phyloP scores from a whole-genome alignment of 345 rosid genomes.

The Bretschneidera sinensis region DNA sequence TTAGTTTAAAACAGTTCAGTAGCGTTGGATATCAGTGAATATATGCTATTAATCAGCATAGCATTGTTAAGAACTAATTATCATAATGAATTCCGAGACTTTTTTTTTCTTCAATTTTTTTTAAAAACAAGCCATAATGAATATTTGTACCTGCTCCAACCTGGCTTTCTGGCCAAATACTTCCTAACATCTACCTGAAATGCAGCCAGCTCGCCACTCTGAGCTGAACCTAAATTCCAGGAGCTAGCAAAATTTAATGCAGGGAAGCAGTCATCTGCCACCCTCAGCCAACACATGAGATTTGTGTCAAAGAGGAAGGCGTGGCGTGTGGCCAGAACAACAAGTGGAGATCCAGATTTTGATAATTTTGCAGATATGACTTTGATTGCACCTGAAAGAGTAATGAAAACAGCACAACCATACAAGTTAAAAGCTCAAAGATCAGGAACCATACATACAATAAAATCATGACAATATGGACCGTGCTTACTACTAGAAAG shows the following conservation, averaged over 20 bases:
- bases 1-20: too few species aligned
- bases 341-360: constrained; percentile 90
- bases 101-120: too few species aligned
- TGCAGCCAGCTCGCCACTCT: constrained; percentile 89
- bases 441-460: constrained; percentile 4
- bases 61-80: too few species aligned
- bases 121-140: constrained; percentile 14
- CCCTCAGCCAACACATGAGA: constrained; percentile 97
- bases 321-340: constrained; percentile 91
- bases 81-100: too few species aligned
- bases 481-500: background rate
- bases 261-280: constrained; percentile 98
- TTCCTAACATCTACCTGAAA: constrained; percentile 93
- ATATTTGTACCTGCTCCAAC: constrained; percentile 90
- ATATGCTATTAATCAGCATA: too few species aligned
- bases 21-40: too few species aligned
- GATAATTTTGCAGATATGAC: constrained; percentile 91
- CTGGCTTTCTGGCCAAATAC: constrained; percentile 94
- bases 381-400: constrained; percentile 65
- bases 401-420: background rate
- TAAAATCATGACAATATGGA: background rate
- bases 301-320: constrained; percentile 85
- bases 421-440: background rate
- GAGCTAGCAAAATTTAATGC: constrained; percentile 94
- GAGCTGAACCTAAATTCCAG: constrained; percentile 82